These are phyloP conservation scores for Astragalus membranaceus DNA, from an alignment of 306 rosid genomes.

Conservation along the genomic window DNA sequence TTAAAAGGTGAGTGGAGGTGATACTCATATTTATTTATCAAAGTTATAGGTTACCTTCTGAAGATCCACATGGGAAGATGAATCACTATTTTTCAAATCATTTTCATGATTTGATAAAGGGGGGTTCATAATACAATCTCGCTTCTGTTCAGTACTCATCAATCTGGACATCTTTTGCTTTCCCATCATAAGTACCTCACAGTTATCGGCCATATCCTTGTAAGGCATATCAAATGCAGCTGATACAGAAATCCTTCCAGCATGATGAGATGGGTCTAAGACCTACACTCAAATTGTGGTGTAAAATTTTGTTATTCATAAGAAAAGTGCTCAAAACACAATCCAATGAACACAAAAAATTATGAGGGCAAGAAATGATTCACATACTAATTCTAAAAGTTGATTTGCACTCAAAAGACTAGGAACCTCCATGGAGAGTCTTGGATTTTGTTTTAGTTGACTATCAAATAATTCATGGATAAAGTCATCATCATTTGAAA, in stretches of 20 bases:
- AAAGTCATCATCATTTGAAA: conserved; percentile 52
- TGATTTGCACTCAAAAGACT: conserved; percentile 65
- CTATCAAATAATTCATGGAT: conserved; percentile 46
- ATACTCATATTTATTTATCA: too few species aligned
- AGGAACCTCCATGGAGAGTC: conserved; percentile 36
- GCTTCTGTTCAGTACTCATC: conserved; percentile 45
- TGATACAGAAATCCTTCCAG: conserved; percentile 55
- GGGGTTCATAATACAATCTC: conserved; percentile 25
- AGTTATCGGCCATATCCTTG: conserved; percentile 74
- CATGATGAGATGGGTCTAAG: conserved; percentile 59
- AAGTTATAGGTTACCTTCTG: conserved; percentile 33
- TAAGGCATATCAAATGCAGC: conserved; percentile 48
- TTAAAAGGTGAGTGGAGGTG: too few species aligned
- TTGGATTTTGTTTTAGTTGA: conserved; percentile 36
- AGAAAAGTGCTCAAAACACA: conserved; percentile 8
- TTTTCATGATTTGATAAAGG: conserved; percentile 24
- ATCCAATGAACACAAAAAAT: conserved; percentile 17
- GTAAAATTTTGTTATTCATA: conserved; percentile 9
- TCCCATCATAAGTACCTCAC: conserved; percentile 69
- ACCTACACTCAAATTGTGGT: conserved; percentile 36
- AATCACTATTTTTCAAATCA: conserved; percentile 25
- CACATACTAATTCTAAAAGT: conserved; percentile 84
- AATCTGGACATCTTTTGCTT: conserved; percentile 73
- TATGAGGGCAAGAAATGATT: conserved; percentile 18
- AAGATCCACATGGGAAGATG: conserved; percentile 8